Percentiles rank a stretch among this genome's conserved stretches.
phyloP scores from a whole-genome alignment of 2,329 filamentous ascomycete genomes.

The Arthrobotrys iridis region DNA sequence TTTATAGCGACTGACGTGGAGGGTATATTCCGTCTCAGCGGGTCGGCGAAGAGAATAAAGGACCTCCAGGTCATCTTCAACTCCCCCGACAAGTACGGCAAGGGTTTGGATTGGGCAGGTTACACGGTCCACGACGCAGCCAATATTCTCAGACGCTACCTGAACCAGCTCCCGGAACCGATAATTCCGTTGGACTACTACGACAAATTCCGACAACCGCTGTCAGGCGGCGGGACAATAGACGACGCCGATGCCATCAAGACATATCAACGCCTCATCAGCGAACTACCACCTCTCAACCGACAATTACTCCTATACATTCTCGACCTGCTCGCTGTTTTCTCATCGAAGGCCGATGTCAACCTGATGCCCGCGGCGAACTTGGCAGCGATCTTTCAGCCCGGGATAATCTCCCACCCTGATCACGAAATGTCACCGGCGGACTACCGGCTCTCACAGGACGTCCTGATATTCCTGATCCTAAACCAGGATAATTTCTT shows the following conservation, averaged over 20 bases:
- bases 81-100: conserved; percentile 93
- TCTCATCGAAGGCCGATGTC: conserved; percentile 93
- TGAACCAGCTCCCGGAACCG: conserved; percentile 95
- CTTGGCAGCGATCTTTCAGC: conserved; percentile 95
- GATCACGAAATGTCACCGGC: conserved; percentile 93
- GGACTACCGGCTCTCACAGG: conserved; percentile 94
- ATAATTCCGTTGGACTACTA: conserved; percentile 96
- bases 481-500: conserved; percentile 98
- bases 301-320: conserved; percentile 95
- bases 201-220: conserved; percentile 85
- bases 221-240: conserved; percentile 73
- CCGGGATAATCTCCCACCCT: conserved; percentile 93
- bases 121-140: conserved; percentile 99
- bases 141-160: conserved; percentile 92
- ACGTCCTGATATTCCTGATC: conserved; percentile 96
- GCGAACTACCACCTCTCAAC: conserved; percentile 89
- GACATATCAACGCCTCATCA: conserved; percentile 89
- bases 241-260: conserved; percentile 79
- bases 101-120: conserved; percentile 94
- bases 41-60: conserved; percentile 97
- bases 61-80: conserved; percentile 92
- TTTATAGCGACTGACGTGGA: conserved; percentile 85
- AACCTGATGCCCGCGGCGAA: conserved; percentile 98
- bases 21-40: conserved; percentile 94
- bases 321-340: conserved; percentile 92